Evolutionary conservation across 352 stramenopile species (phyloP).

Genomic region (Phytopythium ostracodes): DNA sequence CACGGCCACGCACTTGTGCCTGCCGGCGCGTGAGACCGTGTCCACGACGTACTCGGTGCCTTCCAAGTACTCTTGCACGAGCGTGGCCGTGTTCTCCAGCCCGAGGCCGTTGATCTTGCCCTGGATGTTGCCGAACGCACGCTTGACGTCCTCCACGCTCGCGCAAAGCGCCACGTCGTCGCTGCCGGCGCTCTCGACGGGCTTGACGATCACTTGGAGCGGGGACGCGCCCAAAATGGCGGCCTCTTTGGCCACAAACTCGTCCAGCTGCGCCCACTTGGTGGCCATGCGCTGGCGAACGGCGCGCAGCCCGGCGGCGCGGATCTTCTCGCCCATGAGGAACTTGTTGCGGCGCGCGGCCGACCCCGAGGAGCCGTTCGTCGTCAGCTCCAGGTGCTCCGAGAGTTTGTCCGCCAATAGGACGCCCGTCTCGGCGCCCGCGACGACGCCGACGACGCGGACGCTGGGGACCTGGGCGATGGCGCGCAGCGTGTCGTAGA

Average conservation of each 20-base stretch:
- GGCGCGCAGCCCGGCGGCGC: constrained; percentile 61
- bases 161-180: constrained; percentile 94
- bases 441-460: constrained; percentile 78
- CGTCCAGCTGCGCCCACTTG: constrained; percentile 79
- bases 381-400: constrained; percentile 82
- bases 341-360: constrained; percentile 89
- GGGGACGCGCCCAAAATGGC: constrained; percentile 22
- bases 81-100: constrained; percentile 83
- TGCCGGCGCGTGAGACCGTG: constrained; percentile 90
- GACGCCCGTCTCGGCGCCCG: constrained; percentile 92
- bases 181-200: constrained; percentile 89
- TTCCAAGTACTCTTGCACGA: constrained; percentile 94
- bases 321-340: constrained; percentile 85
- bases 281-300: constrained; percentile 69
- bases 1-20: constrained; percentile 93
- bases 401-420: constrained; percentile 88
- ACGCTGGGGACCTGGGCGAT: constrained; percentile 32
- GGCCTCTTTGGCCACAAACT: constrained; percentile 74
- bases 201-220: constrained; percentile 91
- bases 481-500: constrained; percentile 33
- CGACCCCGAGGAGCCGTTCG: constrained; percentile 82
- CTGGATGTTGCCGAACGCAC: constrained; percentile 89
- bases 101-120: constrained; percentile 88
- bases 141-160: constrained; percentile 86
- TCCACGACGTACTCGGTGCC: constrained; percentile 97